These are phyloP conservation scores for Flaveria floridana DNA, from an alignment of 140 eudicot genomes.

Conservation along the genomic window DNA sequence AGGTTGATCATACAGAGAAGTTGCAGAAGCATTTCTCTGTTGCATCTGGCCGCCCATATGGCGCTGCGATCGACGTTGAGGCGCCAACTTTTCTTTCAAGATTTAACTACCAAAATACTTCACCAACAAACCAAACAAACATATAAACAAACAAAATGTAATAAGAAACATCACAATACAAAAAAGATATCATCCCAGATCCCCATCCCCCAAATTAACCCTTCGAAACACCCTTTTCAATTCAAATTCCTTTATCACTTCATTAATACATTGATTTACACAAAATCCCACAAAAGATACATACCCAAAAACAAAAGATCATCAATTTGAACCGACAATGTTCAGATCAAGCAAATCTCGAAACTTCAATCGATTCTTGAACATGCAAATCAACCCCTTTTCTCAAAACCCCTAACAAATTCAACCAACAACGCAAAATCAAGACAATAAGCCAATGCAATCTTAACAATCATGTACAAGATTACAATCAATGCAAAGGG, in stretches of 20 bases:
- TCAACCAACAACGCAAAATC: background rate
- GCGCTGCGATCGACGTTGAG: constrained; percentile 97
- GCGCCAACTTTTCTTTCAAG: constrained; percentile 81
- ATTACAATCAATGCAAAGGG: background rate
- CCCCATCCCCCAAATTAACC: background rate
- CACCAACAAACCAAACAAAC: constrained; percentile 31
- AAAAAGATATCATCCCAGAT: background rate
- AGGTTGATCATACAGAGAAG: constrained; percentile 94
- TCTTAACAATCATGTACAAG: constrained; percentile 6
- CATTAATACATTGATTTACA: background rate
- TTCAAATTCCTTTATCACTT: background rate
- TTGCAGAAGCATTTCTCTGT: constrained; percentile 94
- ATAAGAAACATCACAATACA: constrained; percentile 1
- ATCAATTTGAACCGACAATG: constrained; percentile 17
- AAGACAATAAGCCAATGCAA: constrained; percentile 5
- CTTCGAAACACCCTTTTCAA: background rate
- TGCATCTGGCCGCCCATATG: constrained; percentile 99
- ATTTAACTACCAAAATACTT: constrained; percentile 34
- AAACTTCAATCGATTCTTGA: constrained; percentile 23
- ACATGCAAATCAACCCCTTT: constrained; percentile 35
- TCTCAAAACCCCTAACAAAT: constrained; percentile 26
- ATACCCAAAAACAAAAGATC: constrained; percentile 27
- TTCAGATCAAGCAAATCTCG: constrained; percentile 28
- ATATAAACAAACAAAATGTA: background rate
- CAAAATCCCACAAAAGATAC: constrained; percentile 5